Percentiles rank a stretch among this genome's conserved stretches.
Conservation (phyloP, 768 basidiomycete species). For the Mycena vitilis region DNA sequence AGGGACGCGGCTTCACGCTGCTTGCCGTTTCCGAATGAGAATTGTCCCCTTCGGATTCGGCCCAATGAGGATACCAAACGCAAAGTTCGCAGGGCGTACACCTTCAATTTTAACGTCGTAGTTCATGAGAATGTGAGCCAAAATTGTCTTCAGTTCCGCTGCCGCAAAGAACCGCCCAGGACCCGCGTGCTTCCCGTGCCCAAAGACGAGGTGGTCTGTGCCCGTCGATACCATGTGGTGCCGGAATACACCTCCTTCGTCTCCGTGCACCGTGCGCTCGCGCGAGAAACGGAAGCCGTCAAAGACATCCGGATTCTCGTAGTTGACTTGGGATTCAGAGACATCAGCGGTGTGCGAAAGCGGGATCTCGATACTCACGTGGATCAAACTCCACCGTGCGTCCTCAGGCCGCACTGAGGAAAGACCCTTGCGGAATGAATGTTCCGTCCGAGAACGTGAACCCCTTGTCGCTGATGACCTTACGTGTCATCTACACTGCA, state of each 20-base stretch:
- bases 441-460: conserved; percentile 51
- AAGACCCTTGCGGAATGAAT: conserved; percentile 46
- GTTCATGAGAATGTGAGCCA: not conserved
- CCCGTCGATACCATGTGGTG: conserved; percentile 41
- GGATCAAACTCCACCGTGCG: not conserved
- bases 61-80: not conserved
- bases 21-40: not conserved
- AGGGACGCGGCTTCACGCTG: not conserved
- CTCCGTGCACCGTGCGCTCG: conserved; percentile 39
- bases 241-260: conserved; percentile 21
- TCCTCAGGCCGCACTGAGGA: conserved; percentile 36
- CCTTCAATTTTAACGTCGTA: not conserved
- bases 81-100: not conserved
- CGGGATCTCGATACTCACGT: not conserved
- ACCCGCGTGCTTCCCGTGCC: conserved; percentile 41
- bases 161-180: conserved; percentile 9
- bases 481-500: not conserved
- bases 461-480: conserved; percentile 32
- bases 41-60: not conserved
- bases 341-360: not conserved
- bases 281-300: conserved; percentile 40
- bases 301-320: conserved; percentile 10
- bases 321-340: not conserved
- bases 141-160: not conserved
- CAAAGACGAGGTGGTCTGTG: conserved; percentile 24